Evolutionary conservation across 1,139 yeast species (phyloP), one percentile per base, ranked within the genome.

Genomic region (Saccharomyces hybrid): DNA sequence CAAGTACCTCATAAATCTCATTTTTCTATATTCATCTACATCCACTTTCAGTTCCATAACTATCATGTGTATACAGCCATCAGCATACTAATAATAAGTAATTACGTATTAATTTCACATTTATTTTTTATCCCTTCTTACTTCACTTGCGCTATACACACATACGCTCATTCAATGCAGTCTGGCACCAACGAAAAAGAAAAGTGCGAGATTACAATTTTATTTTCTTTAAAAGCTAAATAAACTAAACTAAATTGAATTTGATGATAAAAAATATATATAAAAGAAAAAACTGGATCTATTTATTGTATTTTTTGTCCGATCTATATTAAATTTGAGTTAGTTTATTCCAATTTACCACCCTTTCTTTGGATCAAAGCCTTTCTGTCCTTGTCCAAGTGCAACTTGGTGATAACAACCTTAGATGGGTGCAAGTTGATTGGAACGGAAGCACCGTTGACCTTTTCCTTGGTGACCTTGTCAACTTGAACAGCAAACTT

Each of bases 311-410:
- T 32, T 32, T 32, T 32, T 32, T 32, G 38, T 6, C 7, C 38
- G 38, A 32, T 32, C 8, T 32, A 32, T 32, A 32, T 32, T 6
- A 32, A 26, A 50, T n/a, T 34, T 23, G 32, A 47, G 44, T 7
- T 27, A 58, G 64, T 71, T 76, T 82, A 82, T 78, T 83, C 86
- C 73, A 78, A 78, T 73, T 82, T 82, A 77, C 95, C 95, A 75
- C 95, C 95, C 83, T 87, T 87, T 83, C 93, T 85, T 73, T 83
- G 84, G 74, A 93, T 89, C 81, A 93, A 85, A 77, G 88, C 95
- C 85, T 91, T 90, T 85, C 99, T 88, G 86, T 93, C 96, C 81
- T 88, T 88, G 85, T 93, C 97, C 78, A 93, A 85, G 84, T 88
- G 88, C 78, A 95, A 84, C 82, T 90, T 89, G 82, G 98, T 93